A percentile compares a stretch with the other conserved stretches of the same genome.
Conservation (phyloP, 495 filamentous ascomycete species). For the Hypoxylon trugodes region DNA sequence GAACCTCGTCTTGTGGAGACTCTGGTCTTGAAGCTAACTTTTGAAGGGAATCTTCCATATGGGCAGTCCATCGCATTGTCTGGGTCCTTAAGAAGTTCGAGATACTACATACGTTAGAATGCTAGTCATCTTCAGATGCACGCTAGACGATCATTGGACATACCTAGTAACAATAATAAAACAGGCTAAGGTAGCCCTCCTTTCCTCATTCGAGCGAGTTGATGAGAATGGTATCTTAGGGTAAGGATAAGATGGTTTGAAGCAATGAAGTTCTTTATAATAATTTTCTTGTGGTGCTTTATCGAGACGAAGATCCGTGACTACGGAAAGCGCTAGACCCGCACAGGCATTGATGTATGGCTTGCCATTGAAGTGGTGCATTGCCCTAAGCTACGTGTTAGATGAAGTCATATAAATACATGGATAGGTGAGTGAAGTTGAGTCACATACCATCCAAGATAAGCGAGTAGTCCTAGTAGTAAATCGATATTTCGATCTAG, state of each 20-base stretch:
- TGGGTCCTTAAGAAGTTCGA: conserved; percentile 40
- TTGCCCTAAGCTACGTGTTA: conserved; percentile 35
- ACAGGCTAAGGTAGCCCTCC: conserved; percentile 39
- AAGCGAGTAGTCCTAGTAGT: conserved; percentile 57
- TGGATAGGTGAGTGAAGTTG: background rate
- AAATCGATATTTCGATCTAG: conserved; percentile 58
- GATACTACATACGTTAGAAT: conserved; percentile 31
- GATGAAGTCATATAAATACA: background rate
- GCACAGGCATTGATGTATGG: conserved; percentile 53
- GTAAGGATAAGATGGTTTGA: conserved; percentile 33
- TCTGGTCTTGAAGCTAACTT: conserved; percentile 33
- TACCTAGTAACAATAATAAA: conserved; percentile 39
- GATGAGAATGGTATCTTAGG: conserved; percentile 18
- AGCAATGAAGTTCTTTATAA: conserved; percentile 33
- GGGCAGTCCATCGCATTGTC: conserved; percentile 44
- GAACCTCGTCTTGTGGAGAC: conserved; percentile 35
- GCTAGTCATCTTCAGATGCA: background rate
- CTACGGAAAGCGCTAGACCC: conserved; percentile 60
- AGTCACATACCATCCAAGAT: conserved; percentile 52
- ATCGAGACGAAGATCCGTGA: conserved; percentile 66
- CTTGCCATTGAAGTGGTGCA: conserved; percentile 43
- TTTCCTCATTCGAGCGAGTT: conserved; percentile 43
- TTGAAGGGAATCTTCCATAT: conserved; percentile 45
- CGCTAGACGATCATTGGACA: background rate
- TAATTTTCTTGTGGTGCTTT: conserved; percentile 46